A percentile compares a stretch with the other conserved stretches of the same genome.
These are phyloP conservation scores for Suillus subluteus DNA, from an alignment of 768 basidiomycete species.

Conservation along the genomic window DNA sequence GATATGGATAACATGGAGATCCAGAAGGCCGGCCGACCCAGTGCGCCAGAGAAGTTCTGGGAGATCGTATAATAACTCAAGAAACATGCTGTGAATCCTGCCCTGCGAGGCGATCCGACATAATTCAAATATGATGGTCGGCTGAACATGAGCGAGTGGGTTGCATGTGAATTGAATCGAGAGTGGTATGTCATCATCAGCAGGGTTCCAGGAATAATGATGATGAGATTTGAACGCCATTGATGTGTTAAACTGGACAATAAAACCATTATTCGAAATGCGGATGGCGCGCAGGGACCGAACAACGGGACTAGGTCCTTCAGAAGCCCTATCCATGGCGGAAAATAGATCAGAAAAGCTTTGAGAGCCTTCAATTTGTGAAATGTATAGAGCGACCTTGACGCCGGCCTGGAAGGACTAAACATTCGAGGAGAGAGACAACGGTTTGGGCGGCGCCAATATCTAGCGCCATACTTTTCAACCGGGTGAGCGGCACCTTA, in stretches of 20 bases:
- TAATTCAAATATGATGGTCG: neutral
- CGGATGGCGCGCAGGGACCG: neutral
- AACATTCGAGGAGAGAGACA: neutral
- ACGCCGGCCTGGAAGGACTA: neutral
- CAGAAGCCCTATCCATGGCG: neutral
- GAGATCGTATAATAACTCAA: neutral
- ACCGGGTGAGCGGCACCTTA: neutral
- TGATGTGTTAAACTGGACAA: neutral
- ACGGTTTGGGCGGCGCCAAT: too few relatives aligned
- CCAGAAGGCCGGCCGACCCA: neutral
- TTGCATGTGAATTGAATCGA: neutral
- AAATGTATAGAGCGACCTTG: neutral
- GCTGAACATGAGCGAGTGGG: neutral
- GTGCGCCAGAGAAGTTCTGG: neutral
- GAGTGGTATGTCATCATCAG: neutral
- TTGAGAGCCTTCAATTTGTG: neutral
- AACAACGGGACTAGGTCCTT: neutral
- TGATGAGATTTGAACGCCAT: neutral
- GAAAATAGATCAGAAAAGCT: neutral
- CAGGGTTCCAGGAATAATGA: neutral
- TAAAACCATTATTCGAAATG: neutral
- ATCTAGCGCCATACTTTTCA: neutral
- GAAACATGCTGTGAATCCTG: neutral
- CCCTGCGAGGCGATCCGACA: neutral
- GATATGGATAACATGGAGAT: neutral